phyloP scores from a whole-genome alignment of 2,329 filamentous ascomycete species.

The Hymenoscyphus occultus region DNA sequence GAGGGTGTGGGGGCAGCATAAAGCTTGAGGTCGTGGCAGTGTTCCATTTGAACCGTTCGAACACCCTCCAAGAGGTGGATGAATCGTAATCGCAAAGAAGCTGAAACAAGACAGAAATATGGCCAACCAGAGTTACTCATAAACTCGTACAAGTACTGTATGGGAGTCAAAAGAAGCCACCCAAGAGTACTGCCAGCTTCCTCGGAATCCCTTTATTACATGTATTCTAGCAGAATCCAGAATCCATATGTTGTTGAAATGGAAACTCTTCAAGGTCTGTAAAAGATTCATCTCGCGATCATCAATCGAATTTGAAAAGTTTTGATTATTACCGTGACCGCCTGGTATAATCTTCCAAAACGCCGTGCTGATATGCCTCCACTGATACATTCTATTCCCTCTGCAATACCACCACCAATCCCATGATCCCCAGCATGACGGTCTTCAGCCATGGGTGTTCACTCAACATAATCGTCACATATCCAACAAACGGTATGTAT shows the following conservation, averaged over 20 bases:
- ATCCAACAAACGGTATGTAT: constrained; percentile 92
- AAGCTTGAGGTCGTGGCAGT: too few relatives aligned
- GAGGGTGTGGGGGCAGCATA: too few relatives aligned
- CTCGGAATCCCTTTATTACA: too few relatives aligned
- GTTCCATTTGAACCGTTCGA: too few relatives aligned
- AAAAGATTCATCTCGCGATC: not conserved
- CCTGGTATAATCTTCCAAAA: constrained; percentile 28
- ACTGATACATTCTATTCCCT: constrained; percentile 59
- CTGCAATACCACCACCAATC: constrained; percentile 86
- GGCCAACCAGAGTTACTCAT: too few relatives aligned
- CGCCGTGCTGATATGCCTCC: constrained; percentile 17
- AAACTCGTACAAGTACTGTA: too few relatives aligned
- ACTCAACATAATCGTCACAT: constrained; percentile 92
- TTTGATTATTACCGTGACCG: constrained; percentile 2
- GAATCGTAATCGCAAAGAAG: too few relatives aligned
- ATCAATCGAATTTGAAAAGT: not conserved
- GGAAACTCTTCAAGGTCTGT: not conserved
- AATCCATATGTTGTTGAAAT: not conserved
- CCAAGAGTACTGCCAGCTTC: too few relatives aligned
- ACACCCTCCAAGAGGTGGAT: too few relatives aligned
- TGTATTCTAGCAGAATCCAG: not conserved
- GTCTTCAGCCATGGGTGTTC: constrained; percentile 98
- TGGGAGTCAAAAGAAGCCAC: too few relatives aligned
- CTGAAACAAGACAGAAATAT: too few relatives aligned
- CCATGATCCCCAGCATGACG: constrained; percentile 92